A percentile compares a stretch with the other conserved stretches of the same genome.
These are phyloP conservation scores for Cutaneotrichosporon mucoides DNA, from an alignment of 1,284 basidiomycete genomes.

Conservation along the genomic window DNA sequence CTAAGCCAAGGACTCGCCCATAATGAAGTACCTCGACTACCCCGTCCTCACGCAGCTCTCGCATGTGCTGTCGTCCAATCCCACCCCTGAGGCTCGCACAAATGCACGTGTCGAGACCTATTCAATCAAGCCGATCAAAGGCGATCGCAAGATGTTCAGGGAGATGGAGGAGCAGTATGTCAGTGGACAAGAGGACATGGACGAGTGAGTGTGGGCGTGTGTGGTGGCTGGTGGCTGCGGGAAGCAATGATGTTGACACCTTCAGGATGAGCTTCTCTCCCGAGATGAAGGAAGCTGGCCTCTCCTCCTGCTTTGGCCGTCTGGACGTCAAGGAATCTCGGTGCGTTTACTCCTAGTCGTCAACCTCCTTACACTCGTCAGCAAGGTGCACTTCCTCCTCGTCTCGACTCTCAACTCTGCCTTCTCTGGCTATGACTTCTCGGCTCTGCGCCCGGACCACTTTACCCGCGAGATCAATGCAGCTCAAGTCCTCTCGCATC, in stretches of 20 bases:
- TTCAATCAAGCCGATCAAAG: constrained; percentile 94
- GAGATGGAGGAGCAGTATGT: constrained; percentile 78
- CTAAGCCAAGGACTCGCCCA: not conserved
- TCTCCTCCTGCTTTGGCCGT: constrained; percentile 47
- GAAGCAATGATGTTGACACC: too few relatives aligned
- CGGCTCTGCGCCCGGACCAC: constrained; percentile 82
- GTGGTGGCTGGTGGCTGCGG: too few relatives aligned
- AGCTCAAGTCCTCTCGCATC: constrained; percentile 46
- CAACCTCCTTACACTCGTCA: constrained; percentile 11
- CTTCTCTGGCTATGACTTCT: constrained; percentile 97
- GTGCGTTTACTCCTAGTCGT: constrained; percentile 23
- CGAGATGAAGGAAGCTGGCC: constrained; percentile 47
- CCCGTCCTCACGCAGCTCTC: constrained; percentile 75
- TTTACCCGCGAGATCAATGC: constrained; percentile 77
- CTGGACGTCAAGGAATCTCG: constrained; percentile 48
- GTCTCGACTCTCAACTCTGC: constrained; percentile 96
- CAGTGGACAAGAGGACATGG: constrained; percentile 46
- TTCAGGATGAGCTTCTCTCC: constrained; percentile 47
- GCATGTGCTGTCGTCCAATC: constrained; percentile 61
- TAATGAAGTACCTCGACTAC: constrained; percentile 88
- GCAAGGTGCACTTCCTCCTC: constrained; percentile 60
- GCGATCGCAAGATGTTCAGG: constrained; percentile 95
- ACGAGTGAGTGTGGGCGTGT: constrained; percentile 38
- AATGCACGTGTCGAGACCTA: constrained; percentile 94
- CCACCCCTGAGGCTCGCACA: constrained; percentile 83